A percentile compares a stretch with the other conserved stretches of the same genome.
Evolutionary conservation across 2,329 filamentous ascomycete species (phyloP).

Genomic region (Pseudogymnoascus destructans): DNA sequence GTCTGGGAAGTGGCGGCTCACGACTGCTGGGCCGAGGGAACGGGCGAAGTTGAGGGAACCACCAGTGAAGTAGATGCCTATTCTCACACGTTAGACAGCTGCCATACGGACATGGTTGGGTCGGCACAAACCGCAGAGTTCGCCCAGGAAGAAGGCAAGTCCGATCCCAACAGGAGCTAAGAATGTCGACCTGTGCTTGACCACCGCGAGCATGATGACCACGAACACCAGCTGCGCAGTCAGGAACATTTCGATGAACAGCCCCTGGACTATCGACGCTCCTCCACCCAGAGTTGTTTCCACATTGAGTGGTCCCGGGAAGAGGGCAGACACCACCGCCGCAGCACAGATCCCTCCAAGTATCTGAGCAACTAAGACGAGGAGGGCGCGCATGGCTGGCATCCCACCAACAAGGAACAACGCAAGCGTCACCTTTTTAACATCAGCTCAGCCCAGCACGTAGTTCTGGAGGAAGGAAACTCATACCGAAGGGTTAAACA

Average conservation of each 20-base stretch:
- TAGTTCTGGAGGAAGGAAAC: not conserved
- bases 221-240: slow-evolving; percentile 36
- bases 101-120: slow-evolving; percentile 9
- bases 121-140: slow-evolving; percentile 27
- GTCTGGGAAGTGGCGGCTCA: slow-evolving; percentile 29
- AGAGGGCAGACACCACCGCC: slow-evolving; percentile 31
- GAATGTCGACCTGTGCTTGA: slow-evolving; percentile 36
- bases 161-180: slow-evolving; percentile 37
- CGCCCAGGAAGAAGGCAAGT: slow-evolving; percentile 33
- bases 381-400: slow-evolving; percentile 23
- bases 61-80: slow-evolving; percentile 36
- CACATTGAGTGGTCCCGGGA: slow-evolving; percentile 33
- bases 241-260: slow-evolving; percentile 37
- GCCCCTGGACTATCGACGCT: slow-evolving; percentile 32
- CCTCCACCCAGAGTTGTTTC: slow-evolving; percentile 30
- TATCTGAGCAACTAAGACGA: slow-evolving; percentile 26
- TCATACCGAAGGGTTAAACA: slow-evolving; percentile 30
- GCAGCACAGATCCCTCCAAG: slow-evolving; percentile 29
- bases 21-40: slow-evolving; percentile 34
- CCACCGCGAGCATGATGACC: slow-evolving; percentile 39
- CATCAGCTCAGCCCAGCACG: not conserved
- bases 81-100: slow-evolving; percentile 1
- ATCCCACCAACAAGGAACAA: slow-evolving; percentile 29
- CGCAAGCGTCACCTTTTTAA: slow-evolving; percentile 26
- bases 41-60: slow-evolving; percentile 36